Evolutionary conservation across 1,284 basidiomycete species (phyloP), one percentile per base, ranked within the genome.

Genomic region (Exobasidium cylindrosporum): DNA sequence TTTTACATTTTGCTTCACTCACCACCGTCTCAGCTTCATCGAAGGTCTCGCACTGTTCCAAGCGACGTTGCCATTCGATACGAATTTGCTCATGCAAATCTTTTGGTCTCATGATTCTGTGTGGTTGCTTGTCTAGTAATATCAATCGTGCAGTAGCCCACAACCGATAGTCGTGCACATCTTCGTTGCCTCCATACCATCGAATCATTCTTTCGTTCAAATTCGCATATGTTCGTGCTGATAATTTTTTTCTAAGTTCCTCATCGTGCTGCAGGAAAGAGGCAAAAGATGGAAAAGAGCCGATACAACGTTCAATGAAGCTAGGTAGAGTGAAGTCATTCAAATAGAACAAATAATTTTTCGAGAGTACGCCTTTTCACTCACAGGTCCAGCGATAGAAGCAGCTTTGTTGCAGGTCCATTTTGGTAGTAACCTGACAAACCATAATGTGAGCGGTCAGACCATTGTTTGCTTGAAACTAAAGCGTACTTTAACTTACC

Each of bases 141-240:
- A 24, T 50, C 26, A 28, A 21, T 50, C 47, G 17, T 50, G 47
- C 47, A 23, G 3, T 24, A 14, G 47, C 47, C 47, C 47, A 50
- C 5, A 24, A 23, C 14, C 26, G n/a, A 24, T 50, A 50, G 17
- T 28, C 17, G 35, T 40, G 35, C 35, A 10, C 35, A 40, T 40
- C 35, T 40, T 40, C 35, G 35, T 40, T 7, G 10, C 17, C 35
- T 40, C 35, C 35, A 40, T 40, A 7, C 35, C 35, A 40, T 17
- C 35, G n/a, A n/a, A n/a, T n/a, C n/a, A n/a, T n/a, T n/a, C n/a
- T n/a, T n/a, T n/a, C n/a, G n/a, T n/a, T n/a, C n/a, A n/a, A n/a
- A n/a, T n/a, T n/a, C n/a, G n/a, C n/a, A n/a, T n/a, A n/a, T n/a
- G n/a, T n/a, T n/a, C n/a, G n/a, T n/a, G n/a, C n/a, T n/a, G n/a